Evolutionary conservation across 495 filamentous ascomycete species (phyloP), one percentile per base, ranked within the genome.

Genomic region (Usnea hakonensis): DNA sequence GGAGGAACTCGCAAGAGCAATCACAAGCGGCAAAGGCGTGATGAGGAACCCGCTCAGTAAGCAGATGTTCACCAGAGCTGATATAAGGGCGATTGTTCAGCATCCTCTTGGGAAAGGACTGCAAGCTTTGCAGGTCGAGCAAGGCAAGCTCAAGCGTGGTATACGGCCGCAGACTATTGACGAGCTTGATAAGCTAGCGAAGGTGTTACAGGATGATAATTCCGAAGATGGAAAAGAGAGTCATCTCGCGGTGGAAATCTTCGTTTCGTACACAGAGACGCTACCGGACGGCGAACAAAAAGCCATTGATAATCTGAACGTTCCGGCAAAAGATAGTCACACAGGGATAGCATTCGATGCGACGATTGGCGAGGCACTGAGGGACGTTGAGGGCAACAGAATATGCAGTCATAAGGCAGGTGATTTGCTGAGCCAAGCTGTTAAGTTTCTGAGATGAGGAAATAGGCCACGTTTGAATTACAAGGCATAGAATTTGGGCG

Each of bases 361-460:
- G 14, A 65, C 72, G 10, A 76, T 76, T 67, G 73, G 72, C 16
- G 73, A 76, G 63, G 67, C 73, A 23, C 67, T 77, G 41, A 61
- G 63, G 36, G 75, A 76, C 54, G 74, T 71, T 6, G 64, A 72
- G 61, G 73, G 66, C 5, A 75, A 76, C 50, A 46, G 66, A 16
- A 68, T 73, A 13, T 77, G 75, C 58, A 71, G 71, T 40, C 74
- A 77, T 58, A 77, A 77, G 64, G 70, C 68, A 1, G 74, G 74
- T 33, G 74, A 77, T 55, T 75, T 77, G 36, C 61, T 77, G 17
- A 56, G 64, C 19, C 75, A 77, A 64, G 75, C 73, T 28, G 60
- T 66, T 44, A 50, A 36, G 6, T 44, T 46, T 48, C 56, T 56
- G 35, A 56, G 11, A n/a, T n/a, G n/a, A n/a, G n/a, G n/a, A n/a